phyloP scores from a whole-genome alignment of 768 basidiomycete genomes.

The Lactarius evosmus region DNA sequence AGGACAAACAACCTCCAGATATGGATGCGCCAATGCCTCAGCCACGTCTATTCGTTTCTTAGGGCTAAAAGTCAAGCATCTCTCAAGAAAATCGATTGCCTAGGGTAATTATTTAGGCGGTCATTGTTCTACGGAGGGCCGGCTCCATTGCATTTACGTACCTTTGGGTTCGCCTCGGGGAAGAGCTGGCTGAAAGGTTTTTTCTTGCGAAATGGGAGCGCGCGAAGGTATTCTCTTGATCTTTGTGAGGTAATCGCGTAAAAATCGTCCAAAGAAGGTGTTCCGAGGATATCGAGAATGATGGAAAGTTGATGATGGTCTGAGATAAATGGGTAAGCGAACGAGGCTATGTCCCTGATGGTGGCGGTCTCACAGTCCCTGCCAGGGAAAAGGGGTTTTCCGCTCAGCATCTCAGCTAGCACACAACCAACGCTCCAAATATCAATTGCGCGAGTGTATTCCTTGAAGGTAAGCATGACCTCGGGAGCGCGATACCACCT shows the following conservation, averaged over 20 bases:
- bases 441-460: conserved; percentile 87
- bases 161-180: conserved; percentile 68
- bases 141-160: conserved; percentile 32
- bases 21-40: conserved; percentile 86
- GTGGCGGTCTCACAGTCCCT: conserved; percentile 64
- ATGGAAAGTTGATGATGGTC: conserved; percentile 93
- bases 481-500: conserved; percentile 98
- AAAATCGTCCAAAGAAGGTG: conserved; percentile 88
- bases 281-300: conserved; percentile 93
- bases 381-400: conserved; percentile 95
- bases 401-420: conserved; percentile 86
- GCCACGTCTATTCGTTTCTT: conserved; percentile 84
- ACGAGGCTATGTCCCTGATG: conserved; percentile 10
- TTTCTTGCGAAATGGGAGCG: conserved; percentile 82
- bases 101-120: conserved; percentile 29
- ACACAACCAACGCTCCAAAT: conserved; percentile 88
- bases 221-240: conserved; percentile 84
- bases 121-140: not conserved
- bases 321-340: conserved; percentile 32
- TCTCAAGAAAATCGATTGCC: conserved; percentile 77
- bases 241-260: conserved; percentile 82
- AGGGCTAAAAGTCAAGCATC: conserved; percentile 81
- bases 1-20: conserved; percentile 60
- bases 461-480: conserved; percentile 97
- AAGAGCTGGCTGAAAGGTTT: conserved; percentile 67